Percentiles rank a stretch among this genome's conserved stretches.
phyloP scores from a whole-genome alignment of 1,139 yeast species.

The Geotrichum carabidarum region DNA sequence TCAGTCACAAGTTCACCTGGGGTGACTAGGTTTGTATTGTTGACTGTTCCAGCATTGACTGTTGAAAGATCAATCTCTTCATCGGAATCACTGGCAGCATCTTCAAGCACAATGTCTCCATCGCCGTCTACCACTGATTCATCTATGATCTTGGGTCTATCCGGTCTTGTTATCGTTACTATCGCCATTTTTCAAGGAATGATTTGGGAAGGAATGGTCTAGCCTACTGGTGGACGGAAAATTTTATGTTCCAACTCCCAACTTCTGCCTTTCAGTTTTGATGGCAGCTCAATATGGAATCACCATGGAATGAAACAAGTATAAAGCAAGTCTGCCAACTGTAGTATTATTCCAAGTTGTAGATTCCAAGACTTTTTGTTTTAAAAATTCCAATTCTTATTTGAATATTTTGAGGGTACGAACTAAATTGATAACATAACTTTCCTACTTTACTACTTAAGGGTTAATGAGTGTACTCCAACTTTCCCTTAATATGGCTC shows the following conservation, averaged over 20 bases:
- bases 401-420: too few relatives aligned
- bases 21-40: constrained; percentile 50
- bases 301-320: background rate
- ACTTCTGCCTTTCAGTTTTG: background rate
- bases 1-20: constrained; percentile 98
- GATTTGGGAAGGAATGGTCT: background rate
- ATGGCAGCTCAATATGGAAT: background rate
- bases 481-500: constrained; percentile 44
- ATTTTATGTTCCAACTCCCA: constrained; percentile 1
- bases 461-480: constrained; percentile 33
- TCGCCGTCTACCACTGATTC: constrained; percentile 8
- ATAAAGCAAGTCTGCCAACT: too few relatives aligned
- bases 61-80: constrained; percentile 20
- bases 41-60: constrained; percentile 18
- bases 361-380: too few relatives aligned
- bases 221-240: background rate
- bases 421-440: too few relatives aligned
- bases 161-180: constrained; percentile 24
- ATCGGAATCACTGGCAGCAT: constrained; percentile 27
- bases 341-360: too few relatives aligned
- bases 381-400: too few relatives aligned
- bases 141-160: constrained; percentile 11
- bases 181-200: constrained; percentile 21
- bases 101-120: constrained; percentile 20
- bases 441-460: too few relatives aligned